Evolutionary conservation across 768 basidiomycete species (phyloP), one percentile per base, ranked within the genome.

Genomic region (Lactifluus pinguis): DNA sequence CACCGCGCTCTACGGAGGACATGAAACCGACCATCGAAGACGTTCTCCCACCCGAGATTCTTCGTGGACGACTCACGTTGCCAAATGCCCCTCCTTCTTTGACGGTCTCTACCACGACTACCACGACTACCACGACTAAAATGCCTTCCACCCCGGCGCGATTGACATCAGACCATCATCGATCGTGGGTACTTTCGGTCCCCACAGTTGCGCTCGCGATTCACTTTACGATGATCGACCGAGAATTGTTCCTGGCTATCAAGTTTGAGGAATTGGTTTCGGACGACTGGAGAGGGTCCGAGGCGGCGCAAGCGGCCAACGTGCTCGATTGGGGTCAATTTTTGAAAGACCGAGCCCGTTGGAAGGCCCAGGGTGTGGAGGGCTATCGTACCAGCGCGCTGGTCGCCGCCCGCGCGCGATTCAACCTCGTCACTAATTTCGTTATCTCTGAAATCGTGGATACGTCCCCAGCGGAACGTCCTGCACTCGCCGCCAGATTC

Each of bases 191-290:
- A 53, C 74, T 91, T n/a, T 72, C 69, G 34, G 76, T 80, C 69
- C 76, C 82, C 6, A 82, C 87, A 1, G 82, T 83, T 41, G 73
- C 73, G 5, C 71, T 97, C 38, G 87, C 87, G 1, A 79, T 84
- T 55, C 89, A 93, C 67, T 89, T 95, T 68, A 80, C 87, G 7
- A 86, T 92, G 80, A 92, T 95, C 64, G 92, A 95, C 64, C 80
- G 89, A 29, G 92, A 95, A 66, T 74, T 95, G 57, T 91, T 93
- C 70, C 83, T 89, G 71, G 80, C 82, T 13, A 79, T 95, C 71
- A 87, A 86, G 66, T 93, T 93, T 68, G 90, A 94, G 68, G 93
- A 95, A 68, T 77, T 93, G n/a, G 83, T 92, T 42, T 77, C 84
- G 62, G 80, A 83, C 52, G 83, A 87, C 42, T 87, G 86, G 86